phyloP scores from a whole-genome alignment of 176 grass and related monocot genomes.

The Triticum urartu region DNA sequence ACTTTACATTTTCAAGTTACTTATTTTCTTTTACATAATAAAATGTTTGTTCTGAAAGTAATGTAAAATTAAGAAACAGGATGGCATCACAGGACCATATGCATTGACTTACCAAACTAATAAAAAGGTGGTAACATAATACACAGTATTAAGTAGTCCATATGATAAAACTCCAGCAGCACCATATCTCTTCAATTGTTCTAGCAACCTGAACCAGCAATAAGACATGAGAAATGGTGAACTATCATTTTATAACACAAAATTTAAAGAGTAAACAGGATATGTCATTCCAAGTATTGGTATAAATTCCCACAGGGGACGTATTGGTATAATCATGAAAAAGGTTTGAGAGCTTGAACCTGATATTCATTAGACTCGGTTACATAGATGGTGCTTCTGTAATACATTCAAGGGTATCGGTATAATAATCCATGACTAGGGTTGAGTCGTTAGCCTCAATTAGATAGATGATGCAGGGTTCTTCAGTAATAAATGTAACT shows the following conservation, averaged over 20 bases:
- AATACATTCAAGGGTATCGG: not conserved
- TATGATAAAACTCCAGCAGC: conserved; percentile 85
- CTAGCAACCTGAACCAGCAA: conserved; percentile 47
- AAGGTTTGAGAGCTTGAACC: not conserved
- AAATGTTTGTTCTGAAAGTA: conserved; percentile 15
- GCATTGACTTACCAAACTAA: conserved; percentile 76
- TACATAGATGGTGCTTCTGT: not conserved
- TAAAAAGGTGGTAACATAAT: conserved; percentile 83
- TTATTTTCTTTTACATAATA: not conserved
- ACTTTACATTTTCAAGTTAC: not conserved
- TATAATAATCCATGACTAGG: not conserved
- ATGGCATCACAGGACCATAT: not conserved
- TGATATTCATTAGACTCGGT: not conserved
- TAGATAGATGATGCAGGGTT: not conserved
- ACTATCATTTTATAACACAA: not conserved
- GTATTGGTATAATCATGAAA: not conserved
- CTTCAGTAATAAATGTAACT: not conserved
- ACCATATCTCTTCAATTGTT: conserved; percentile 88
- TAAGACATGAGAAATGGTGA: not conserved
- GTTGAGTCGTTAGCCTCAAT: not conserved
- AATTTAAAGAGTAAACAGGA: not conserved
- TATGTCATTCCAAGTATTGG: not conserved
- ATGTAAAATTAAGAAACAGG: not conserved
- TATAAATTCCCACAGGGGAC: not conserved
- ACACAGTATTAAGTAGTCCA: conserved; percentile 91